Evolutionary conservation across 495 filamentous ascomycete species (phyloP).

Genomic region (Podospora pseudopauciseta): DNA sequence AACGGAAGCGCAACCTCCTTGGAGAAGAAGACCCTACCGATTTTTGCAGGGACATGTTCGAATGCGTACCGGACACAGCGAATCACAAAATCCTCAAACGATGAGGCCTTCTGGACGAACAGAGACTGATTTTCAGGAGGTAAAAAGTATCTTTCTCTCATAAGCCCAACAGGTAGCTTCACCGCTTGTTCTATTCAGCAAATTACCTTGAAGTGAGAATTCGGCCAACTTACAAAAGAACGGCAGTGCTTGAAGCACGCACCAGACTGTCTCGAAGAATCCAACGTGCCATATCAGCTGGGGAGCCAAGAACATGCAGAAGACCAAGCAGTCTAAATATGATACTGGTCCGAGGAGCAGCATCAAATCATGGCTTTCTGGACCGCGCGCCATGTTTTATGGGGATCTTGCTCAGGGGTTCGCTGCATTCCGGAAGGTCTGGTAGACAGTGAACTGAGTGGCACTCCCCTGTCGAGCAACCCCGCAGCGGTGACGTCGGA

Average conservation of each 20-base stretch:
- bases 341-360: constrained; percentile 62
- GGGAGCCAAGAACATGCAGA: constrained; percentile 60
- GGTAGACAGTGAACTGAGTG: neutral
- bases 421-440: neutral
- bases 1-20: constrained; percentile 68
- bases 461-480: neutral
- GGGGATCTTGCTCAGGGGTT: neutral
- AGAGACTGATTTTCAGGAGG: constrained; percentile 43
- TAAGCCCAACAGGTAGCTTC: constrained; percentile 53
- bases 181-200: constrained; percentile 44
- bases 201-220: neutral
- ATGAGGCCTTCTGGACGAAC: constrained; percentile 61
- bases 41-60: constrained; percentile 58
- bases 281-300: constrained; percentile 62
- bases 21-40: constrained; percentile 73
- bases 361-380: neutral
- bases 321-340: constrained; percentile 67
- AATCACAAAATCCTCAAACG: constrained; percentile 71
- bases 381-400: neutral
- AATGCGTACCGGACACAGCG: constrained; percentile 75
- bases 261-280: constrained; percentile 50
- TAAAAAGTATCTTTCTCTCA: constrained; percentile 55
- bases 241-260: constrained; percentile 59
- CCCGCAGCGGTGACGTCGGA: neutral
- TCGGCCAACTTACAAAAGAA: constrained; percentile 56